Evolutionary conservation across 371 early-diverging fungal species (phyloP).

Genomic region (Paraphysoderma sedebokerense): DNA sequence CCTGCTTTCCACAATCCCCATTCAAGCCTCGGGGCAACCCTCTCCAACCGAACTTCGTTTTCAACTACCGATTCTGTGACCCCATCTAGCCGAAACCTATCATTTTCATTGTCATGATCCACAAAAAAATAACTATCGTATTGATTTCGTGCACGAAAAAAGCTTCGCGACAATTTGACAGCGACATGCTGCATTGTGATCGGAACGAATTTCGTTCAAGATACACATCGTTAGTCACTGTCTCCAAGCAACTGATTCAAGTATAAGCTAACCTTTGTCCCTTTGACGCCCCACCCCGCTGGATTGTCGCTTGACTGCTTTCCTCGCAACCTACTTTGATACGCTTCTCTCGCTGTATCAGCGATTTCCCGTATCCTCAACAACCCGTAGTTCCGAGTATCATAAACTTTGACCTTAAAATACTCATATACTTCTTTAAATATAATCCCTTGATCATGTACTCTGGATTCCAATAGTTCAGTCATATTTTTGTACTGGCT

Average conservation of each 20-base stretch:
- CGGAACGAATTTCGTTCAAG: too few relatives aligned
- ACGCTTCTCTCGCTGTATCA: neutral
- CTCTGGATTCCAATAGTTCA: neutral
- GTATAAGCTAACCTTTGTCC: too few relatives aligned
- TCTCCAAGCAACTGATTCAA: too few relatives aligned
- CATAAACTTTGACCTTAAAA: neutral
- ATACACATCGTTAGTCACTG: too few relatives aligned
- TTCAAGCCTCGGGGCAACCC: neutral
- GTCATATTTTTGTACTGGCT: neutral
- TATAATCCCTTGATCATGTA: neutral
- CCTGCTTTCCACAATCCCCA: neutral
- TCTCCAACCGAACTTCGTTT: neutral
- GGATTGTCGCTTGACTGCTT: neutral
- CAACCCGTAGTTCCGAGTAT: neutral
- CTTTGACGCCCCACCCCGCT: neutral
- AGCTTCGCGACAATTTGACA: too few relatives aligned
- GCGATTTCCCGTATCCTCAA: neutral
- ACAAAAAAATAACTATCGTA: too few relatives aligned
- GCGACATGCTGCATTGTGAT: too few relatives aligned
- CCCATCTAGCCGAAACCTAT: too few relatives aligned
- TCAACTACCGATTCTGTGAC: neutral
- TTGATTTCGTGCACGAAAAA: too few relatives aligned
- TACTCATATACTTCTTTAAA: neutral
- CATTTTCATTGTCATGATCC: too few relatives aligned
- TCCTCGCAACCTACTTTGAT: neutral